A percentile compares a stretch with the other conserved stretches of the same genome.
Conservation (phyloP, 768 basidiomycete genomes). For the Phylloporus rhodoxanthus region DNA sequence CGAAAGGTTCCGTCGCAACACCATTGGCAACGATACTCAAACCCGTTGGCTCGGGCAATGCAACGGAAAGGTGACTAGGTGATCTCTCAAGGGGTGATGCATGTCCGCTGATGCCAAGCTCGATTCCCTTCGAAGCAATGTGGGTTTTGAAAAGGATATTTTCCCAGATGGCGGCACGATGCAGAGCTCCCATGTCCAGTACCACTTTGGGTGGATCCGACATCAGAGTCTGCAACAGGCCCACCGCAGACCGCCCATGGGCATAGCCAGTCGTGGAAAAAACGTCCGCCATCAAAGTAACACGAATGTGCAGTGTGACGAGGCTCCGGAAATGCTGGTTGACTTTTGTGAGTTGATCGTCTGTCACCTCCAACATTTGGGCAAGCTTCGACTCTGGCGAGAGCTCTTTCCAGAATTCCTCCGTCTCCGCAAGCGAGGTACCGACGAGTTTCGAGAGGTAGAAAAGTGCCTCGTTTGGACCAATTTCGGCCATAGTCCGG, state of each 20-base stretch:
- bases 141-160: constrained; percentile 71
- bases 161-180: constrained; percentile 82
- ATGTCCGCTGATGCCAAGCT: constrained; percentile 38
- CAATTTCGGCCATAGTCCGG: constrained; percentile 82
- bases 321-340: constrained; percentile 68
- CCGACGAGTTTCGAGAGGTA: constrained; percentile 68
- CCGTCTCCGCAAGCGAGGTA: constrained; percentile 62
- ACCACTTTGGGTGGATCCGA: constrained; percentile 59
- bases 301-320: constrained; percentile 69
- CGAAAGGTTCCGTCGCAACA: constrained; percentile 21
- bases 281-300: constrained; percentile 81
- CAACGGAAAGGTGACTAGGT: constrained; percentile 38
- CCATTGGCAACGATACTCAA: constrained; percentile 31
- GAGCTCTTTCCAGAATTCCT: constrained; percentile 59
- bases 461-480: constrained; percentile 68
- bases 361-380: constrained; percentile 52
- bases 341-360: constrained; percentile 41
- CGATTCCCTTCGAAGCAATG: constrained; percentile 49
- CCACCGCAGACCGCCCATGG: constrained; percentile 70
- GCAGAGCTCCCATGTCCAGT: constrained; percentile 67
- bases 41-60: constrained; percentile 36
- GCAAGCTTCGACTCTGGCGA: constrained; percentile 56
- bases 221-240: constrained; percentile 72
- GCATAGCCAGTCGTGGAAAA: constrained; percentile 79
- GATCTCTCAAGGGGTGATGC: constrained; percentile 46